Conservation (phyloP, 257 asterid species). For the Salvia miltiorrhiza region DNA sequence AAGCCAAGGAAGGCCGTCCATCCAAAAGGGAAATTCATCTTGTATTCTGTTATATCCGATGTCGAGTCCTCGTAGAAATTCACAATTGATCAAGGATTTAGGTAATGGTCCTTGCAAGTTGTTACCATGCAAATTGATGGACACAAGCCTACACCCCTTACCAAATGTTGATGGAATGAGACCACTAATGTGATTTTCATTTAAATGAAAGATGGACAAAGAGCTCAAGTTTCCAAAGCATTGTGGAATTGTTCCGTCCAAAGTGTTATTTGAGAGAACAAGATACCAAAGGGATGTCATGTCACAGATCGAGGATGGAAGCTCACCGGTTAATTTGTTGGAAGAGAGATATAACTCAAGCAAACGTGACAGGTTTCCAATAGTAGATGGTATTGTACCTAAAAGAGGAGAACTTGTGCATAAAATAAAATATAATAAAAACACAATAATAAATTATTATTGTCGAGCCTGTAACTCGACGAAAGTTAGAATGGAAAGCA, state of each 20-base stretch:
- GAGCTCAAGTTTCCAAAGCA: conserved; percentile 13
- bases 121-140: background rate
- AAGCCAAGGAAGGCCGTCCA: conserved; percentile 24
- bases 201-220: background rate
- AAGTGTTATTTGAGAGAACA: background rate
- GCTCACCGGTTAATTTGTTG: background rate
- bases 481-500: too few relatives aligned
- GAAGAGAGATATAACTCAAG: background rate
- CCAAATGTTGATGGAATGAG: conserved; percentile 1
- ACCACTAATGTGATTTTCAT: background rate
- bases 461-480: too few relatives aligned
- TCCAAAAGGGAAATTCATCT: conserved; percentile 32
- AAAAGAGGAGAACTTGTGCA: too few relatives aligned
- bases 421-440: too few relatives aligned
- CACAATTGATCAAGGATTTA: conserved; percentile 20
- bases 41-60: conserved; percentile 26
- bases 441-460: too few relatives aligned
- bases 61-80: background rate
- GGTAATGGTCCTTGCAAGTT: conserved; percentile 11
- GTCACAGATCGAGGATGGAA: conserved; percentile 8
- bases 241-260: background rate
- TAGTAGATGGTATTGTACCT: background rate
- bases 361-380: background rate
- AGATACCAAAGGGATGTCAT: background rate
- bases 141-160: background rate